A percentile compares a stretch with the other conserved stretches of the same genome.
These are phyloP conservation scores for Panicum virgatum DNA, from an alignment of 202 grass and related monocot genomes.

Conservation along the genomic window DNA sequence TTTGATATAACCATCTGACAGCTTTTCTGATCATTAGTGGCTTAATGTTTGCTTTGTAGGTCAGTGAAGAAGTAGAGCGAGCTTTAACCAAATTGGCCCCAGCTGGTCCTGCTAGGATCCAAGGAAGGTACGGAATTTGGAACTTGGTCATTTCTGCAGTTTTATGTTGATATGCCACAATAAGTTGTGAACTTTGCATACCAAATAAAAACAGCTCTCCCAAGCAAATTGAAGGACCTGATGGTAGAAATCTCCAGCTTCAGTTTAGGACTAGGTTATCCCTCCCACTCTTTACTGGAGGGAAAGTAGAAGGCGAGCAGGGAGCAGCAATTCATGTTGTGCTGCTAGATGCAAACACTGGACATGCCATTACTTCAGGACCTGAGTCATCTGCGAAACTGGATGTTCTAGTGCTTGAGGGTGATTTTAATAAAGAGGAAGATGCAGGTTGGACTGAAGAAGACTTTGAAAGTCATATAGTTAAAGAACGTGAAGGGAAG, in stretches of 20 bases:
- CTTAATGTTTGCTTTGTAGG: slow-evolving; percentile 51
- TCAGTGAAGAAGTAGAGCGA: slow-evolving; percentile 97
- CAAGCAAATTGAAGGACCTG: slow-evolving; percentile 77
- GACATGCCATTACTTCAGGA: slow-evolving; percentile 57
- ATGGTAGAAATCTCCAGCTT: slow-evolving; percentile 79
- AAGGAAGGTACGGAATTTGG: slow-evolving; percentile 68
- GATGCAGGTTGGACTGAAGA: slow-evolving; percentile 86
- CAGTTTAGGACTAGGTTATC: slow-evolving; percentile 69
- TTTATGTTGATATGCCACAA: slow-evolving; percentile 14
- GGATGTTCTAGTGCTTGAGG: slow-evolving; percentile 81
- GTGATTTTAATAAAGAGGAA: slow-evolving; percentile 92
- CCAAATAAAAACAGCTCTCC: slow-evolving; percentile 57
- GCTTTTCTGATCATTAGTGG: slow-evolving; percentile 27
- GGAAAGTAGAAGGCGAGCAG: slow-evolving; percentile 93
- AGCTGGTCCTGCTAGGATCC: slow-evolving; percentile 67
- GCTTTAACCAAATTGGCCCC: slow-evolving; percentile 81
- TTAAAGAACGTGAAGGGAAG: slow-evolving; percentile 95
- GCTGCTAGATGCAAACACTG: slow-evolving; percentile 69
- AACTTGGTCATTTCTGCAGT: slow-evolving; percentile 38
- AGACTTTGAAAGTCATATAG: slow-evolving; percentile 71
- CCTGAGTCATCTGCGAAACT: slow-evolving; percentile 70
- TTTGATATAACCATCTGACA: slow-evolving; percentile 17
- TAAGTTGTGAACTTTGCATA: slow-evolving; percentile 32
- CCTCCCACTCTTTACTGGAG: slow-evolving; percentile 86
- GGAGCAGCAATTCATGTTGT: slow-evolving; percentile 84